Evolutionary conservation across 306 rosid species (phyloP).

Genomic region (Castanospermum australe): DNA sequence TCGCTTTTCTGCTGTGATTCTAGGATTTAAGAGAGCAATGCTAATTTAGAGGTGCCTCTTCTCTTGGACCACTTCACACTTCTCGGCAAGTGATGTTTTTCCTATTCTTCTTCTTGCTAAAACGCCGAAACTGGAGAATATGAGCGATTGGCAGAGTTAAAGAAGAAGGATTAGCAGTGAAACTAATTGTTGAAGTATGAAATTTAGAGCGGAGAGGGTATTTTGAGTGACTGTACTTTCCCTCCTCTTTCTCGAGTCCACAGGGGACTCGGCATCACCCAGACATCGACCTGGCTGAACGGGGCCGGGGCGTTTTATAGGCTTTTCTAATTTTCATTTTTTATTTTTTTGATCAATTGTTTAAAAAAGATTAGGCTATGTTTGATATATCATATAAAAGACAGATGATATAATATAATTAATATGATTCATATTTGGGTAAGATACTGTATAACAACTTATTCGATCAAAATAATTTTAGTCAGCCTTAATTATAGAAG

Average conservation of each 20-base stretch:
- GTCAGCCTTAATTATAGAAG: no score
- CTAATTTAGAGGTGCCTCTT: not conserved
- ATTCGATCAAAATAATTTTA: no score
- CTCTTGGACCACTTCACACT: not conserved
- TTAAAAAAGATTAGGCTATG: no score
- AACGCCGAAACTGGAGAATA: not conserved
- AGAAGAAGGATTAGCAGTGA: not conserved
- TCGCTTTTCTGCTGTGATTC: not conserved
- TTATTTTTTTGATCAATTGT: no score
- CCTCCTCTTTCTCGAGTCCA: constrained; percentile 25
- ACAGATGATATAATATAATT: no score
- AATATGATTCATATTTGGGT: no score
- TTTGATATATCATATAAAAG: no score
- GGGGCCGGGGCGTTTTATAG: not conserved
- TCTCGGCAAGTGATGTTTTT: not conserved
- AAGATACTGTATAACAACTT: no score
- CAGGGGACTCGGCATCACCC: not conserved
- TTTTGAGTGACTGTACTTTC: constrained; percentile 4
- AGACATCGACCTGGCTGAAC: not conserved
- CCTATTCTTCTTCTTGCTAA: not conserved
- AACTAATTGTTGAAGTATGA: not conserved
- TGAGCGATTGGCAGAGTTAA: not conserved
- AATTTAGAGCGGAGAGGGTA: not conserved
- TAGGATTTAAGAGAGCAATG: constrained; percentile 38
- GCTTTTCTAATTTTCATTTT: no score